Evolutionary conservation across 148 eudicot genomes (phyloP), one percentile per base, ranked within the genome.

Genomic region (Cornus suecica): DNA sequence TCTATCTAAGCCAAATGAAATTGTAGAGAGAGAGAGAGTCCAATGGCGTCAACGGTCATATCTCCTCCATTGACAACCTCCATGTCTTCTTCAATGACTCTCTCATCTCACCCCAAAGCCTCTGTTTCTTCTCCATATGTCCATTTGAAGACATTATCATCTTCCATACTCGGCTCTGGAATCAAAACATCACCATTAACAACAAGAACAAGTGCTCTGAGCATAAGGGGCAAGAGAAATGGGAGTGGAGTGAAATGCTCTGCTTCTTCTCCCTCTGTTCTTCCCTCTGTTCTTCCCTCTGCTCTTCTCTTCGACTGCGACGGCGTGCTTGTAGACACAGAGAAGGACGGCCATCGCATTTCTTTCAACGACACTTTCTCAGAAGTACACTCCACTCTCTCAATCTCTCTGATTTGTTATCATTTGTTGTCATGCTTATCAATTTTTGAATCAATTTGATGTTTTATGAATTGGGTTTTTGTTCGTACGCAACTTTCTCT

Each of bases 321-420:
- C 71, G 99, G 98, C 63, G 99, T 96, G 37, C 94, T 93, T 65
- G 99, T 93, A 15, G 99, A 96, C 77, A 96, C 99, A 9, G 99
- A 96, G 80, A 93, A 84, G 74, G 98, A 93, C 80, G 99, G 99
- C 27, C 99, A 96, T 56, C 84, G 99, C 66, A 84, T 96, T 80
- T 96, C 99, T 11, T 91, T 96, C 84, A 93, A 95, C 64, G 99
- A 95, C 41, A 91, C 99, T 48, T 95, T 95, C 74, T 74, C 93
- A 72, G 97, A 95, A 80, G 99, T 95, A 84, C 72, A 58, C 41
- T 29, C 6, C 15, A 3, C 42, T 8, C 4, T 8, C n/a, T n/a
- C n/a, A n/a, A n/a, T n/a, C n/a, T n/a, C n/a, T n/a, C n/a, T n/a
- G n/a, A n/a, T n/a, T 61, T 71, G 69, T 48, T 58, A n/a, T n/a